Evolutionary conservation across 352 stramenopile species (phyloP).

Genomic region (Phytophthora sansomeana): DNA sequence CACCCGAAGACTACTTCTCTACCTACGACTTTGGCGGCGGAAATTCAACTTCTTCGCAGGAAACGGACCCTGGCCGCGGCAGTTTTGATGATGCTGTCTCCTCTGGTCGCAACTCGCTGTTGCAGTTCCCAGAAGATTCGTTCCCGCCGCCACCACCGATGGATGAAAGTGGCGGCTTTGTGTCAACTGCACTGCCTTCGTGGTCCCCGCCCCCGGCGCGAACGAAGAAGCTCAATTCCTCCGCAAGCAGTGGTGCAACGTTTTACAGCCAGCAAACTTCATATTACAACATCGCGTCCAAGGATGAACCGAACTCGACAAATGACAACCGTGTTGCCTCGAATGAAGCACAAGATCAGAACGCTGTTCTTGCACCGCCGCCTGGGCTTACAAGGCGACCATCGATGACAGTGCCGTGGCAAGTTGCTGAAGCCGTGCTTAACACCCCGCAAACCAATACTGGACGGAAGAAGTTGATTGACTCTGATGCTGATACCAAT

Average conservation of each 20-base stretch:
- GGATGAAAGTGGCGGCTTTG: constrained; percentile 71
- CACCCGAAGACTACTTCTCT: constrained; percentile 64
- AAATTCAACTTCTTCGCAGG: constrained; percentile 64
- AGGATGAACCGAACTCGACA: constrained; percentile 49
- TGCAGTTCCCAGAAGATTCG: constrained; percentile 73
- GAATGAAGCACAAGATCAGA: constrained; percentile 59
- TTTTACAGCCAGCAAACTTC: constrained; percentile 82
- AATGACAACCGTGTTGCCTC: constrained; percentile 14
- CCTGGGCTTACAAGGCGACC: constrained; percentile 77
- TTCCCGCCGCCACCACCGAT: constrained; percentile 78
- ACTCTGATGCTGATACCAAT: constrained; percentile 51
- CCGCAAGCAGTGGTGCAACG: constrained; percentile 38
- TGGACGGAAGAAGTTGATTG: constrained; percentile 71
- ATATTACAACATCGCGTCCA: constrained; percentile 74
- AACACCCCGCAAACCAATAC: constrained; percentile 81
- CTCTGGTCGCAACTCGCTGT: constrained; percentile 40
- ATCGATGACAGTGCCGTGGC: constrained; percentile 89
- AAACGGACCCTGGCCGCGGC: constrained; percentile 46
- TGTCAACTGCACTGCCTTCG: constrained; percentile 71
- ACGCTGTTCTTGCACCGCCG: constrained; percentile 69
- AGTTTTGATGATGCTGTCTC: constrained; percentile 28
- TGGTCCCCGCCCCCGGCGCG: constrained; percentile 81
- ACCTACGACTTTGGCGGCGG: constrained; percentile 47
- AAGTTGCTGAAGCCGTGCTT: constrained; percentile 83
- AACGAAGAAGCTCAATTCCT: constrained; percentile 73